phyloP scores from a whole-genome alignment of 345 rosid genomes.

The Mallotus nudiflorus region DNA sequence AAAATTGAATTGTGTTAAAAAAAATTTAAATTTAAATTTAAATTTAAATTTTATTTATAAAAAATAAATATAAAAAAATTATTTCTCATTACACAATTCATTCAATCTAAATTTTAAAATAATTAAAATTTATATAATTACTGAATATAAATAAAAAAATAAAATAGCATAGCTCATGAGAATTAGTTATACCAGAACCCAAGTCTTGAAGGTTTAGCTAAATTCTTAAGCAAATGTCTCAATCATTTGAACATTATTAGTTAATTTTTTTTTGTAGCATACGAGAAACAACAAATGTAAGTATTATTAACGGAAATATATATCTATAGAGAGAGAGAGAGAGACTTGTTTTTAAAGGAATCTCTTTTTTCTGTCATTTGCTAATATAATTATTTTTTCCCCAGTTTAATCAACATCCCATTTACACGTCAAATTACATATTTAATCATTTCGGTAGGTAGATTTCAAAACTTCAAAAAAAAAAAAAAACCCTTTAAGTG shows the following conservation, averaged over 20 bases:
- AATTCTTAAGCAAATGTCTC: constrained; percentile 9
- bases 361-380: neutral
- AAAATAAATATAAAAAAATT: too few species aligned
- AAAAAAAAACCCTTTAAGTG: neutral
- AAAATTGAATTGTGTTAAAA: too few species aligned
- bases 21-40: too few species aligned
- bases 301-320: too few species aligned
- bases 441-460: neutral
- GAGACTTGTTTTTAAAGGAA: neutral
- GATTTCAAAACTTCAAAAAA: neutral
- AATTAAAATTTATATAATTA: too few species aligned
- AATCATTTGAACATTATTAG: neutral
- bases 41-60: too few species aligned
- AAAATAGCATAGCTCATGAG: neutral
- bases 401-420: neutral
- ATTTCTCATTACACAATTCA: too few species aligned
- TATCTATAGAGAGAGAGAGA: neutral
- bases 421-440: neutral
- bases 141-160: too few species aligned
- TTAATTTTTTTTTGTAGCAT: too few species aligned
- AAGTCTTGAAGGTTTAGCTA: neutral
- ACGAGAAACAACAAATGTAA: too few species aligned
- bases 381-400: neutral
- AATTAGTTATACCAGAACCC: neutral
- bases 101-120: too few species aligned